Evolutionary conservation across 257 asterid genomes (phyloP).

Genomic region (Scutellaria minor): DNA sequence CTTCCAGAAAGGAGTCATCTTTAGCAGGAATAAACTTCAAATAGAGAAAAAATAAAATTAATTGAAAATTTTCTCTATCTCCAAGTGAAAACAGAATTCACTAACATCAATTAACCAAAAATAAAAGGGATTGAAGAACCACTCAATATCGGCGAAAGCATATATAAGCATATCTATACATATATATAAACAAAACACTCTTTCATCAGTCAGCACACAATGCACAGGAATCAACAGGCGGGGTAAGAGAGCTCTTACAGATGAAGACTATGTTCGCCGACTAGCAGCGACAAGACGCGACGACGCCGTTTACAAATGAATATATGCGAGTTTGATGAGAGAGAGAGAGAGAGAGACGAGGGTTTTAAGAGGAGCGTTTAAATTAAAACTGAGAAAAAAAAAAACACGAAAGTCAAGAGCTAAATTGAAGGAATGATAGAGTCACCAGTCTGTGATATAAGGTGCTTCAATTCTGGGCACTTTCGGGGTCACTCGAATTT

Average conservation of each 20-base stretch:
- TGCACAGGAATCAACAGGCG: background rate
- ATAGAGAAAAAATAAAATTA: background rate
- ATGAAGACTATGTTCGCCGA: constrained; percentile 42
- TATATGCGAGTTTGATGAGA: background rate
- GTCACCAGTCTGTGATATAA: constrained; percentile 17
- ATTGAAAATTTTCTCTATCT: background rate
- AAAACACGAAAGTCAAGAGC: constrained; percentile 1
- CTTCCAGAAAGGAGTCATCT: background rate
- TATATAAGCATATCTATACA: background rate
- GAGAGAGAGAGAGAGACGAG: constrained; percentile 30
- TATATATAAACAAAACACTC: background rate
- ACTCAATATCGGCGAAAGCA: background rate
- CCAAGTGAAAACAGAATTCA: background rate
- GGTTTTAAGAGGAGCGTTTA: constrained; percentile 37
- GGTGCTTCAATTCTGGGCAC: background rate
- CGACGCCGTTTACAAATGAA: constrained; percentile 39
- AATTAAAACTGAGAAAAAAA: background rate
- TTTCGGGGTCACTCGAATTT: constrained; percentile 14
- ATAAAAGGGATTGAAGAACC: background rate
- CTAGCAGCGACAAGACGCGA: constrained; percentile 47
- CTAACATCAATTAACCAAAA: constrained; percentile 16
- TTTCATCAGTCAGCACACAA: background rate
- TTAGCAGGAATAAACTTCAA: background rate
- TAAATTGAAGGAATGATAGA: constrained; percentile 15
- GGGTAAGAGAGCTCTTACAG: constrained; percentile 32